These are phyloP conservation scores for Hanseniaspora lindneri DNA, from an alignment of 805 yeast species.

Conservation along the genomic window DNA sequence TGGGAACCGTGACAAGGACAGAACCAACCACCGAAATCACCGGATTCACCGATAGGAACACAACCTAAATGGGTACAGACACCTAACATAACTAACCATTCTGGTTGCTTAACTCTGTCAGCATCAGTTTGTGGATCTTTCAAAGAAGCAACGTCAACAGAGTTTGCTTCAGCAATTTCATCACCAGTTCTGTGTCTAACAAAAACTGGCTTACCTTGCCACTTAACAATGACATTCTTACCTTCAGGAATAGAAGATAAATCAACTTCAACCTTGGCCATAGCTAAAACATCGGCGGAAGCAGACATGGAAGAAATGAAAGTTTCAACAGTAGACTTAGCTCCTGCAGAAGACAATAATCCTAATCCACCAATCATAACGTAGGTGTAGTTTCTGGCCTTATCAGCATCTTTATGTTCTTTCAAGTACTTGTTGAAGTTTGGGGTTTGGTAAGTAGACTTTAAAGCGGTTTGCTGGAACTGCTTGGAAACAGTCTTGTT, in stretches of 20 bases:
- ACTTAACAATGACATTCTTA: slow-evolving; percentile 93
- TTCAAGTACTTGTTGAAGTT: slow-evolving; percentile 73
- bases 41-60: slow-evolving; percentile 99
- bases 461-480: slow-evolving; percentile 30
- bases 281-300: slow-evolving; percentile 95
- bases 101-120: slow-evolving; percentile 91
- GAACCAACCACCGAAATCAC: slow-evolving; percentile 99
- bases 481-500: slow-evolving; percentile 14
- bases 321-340: slow-evolving; percentile 88
- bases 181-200: slow-evolving; percentile 94
- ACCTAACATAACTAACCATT: slow-evolving; percentile 98
- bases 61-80: slow-evolving; percentile 99
- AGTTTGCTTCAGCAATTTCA: slow-evolving; percentile 91
- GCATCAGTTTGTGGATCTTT: slow-evolving; percentile 92
- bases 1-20: slow-evolving; percentile 99
- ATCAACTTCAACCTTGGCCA: slow-evolving; percentile 98
- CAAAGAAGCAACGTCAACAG: slow-evolving; percentile 58
- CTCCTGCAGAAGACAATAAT: slow-evolving; percentile 80
- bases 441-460: slow-evolving; percentile 81
- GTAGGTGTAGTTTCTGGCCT: slow-evolving; percentile 77
- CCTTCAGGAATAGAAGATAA: slow-evolving; percentile 90
- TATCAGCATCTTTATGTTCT: slow-evolving; percentile 56
- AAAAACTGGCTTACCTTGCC: slow-evolving; percentile 99
- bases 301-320: slow-evolving; percentile 92
- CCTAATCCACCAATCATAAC: slow-evolving; percentile 97